phyloP scores from a whole-genome alignment of 768 basidiomycete genomes.

The Daedaleopsis nitida region DNA sequence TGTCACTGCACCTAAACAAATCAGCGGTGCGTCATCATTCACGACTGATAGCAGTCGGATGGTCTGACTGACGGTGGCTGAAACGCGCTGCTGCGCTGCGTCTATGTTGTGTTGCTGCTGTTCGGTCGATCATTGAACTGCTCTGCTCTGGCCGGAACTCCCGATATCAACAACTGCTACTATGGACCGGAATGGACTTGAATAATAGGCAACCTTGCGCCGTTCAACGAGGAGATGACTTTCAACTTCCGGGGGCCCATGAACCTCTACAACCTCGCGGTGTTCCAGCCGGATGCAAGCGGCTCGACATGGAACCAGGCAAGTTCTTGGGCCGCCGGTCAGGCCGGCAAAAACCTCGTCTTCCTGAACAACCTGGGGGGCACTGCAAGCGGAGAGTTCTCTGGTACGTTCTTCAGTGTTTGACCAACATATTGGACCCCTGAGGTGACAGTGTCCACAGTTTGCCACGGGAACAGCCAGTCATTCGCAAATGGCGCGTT shows the following conservation, averaged over 20 bases:
- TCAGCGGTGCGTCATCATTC: conserved; percentile 15
- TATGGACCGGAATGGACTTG: background rate
- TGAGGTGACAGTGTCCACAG: conserved; percentile 6
- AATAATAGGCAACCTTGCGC: conserved; percentile 25
- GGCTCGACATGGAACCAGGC: conserved; percentile 26
- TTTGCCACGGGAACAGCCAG: conserved; percentile 32
- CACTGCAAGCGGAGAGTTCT: conserved; percentile 27
- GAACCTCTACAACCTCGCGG: conserved; percentile 31
- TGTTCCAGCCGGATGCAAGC: conserved; percentile 29
- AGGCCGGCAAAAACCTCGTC: conserved; percentile 28
- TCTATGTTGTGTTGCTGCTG: background rate
- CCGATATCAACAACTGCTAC: background rate
- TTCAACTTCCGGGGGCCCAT: conserved; percentile 31
- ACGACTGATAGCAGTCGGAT: background rate
- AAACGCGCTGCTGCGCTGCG: background rate
- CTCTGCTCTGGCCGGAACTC: background rate
- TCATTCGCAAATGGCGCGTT: conserved; percentile 31
- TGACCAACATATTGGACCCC: background rate
- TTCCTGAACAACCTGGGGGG: conserved; percentile 36
- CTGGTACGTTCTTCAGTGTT: conserved; percentile 27
- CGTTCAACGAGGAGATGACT: conserved; percentile 32
- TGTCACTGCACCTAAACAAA: conserved; percentile 21
- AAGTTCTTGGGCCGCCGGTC: conserved; percentile 26
- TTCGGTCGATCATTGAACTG: background rate
- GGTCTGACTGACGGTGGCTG: background rate